A percentile compares a stretch with the other conserved stretches of the same genome.
phyloP scores from a whole-genome alignment of 495 filamentous ascomycete genomes.

The Aspergillus mulundensis region DNA sequence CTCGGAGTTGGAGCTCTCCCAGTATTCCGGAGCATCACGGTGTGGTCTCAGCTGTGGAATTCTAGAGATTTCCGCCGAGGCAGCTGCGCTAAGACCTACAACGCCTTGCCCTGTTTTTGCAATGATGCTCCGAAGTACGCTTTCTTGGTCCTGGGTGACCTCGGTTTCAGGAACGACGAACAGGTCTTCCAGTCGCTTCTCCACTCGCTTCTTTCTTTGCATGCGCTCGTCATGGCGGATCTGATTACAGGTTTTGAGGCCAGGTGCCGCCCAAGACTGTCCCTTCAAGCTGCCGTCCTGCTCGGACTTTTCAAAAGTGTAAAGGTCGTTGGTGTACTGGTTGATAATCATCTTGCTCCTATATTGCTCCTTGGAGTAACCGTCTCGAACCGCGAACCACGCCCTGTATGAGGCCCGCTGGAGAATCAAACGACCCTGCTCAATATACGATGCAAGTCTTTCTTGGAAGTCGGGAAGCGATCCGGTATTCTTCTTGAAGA shows the following conservation, averaged over 20 bases:
- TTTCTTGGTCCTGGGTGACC: not conserved
- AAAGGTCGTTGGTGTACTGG: conserved; percentile 24
- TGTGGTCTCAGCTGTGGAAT: conserved; percentile 2
- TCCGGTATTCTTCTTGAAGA: conserved; percentile 14
- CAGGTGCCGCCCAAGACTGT: conserved; percentile 18
- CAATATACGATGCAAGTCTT: conserved; percentile 15
- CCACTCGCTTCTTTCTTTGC: conserved; percentile 8
- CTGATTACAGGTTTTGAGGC: conserved; percentile 21
- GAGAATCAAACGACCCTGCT: conserved; percentile 26
- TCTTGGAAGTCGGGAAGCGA: conserved; percentile 12
- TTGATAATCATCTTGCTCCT: conserved; percentile 12
- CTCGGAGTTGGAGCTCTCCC: not conserved
- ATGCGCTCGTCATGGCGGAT: conserved; percentile 19
- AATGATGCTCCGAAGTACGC: conserved; percentile 9
- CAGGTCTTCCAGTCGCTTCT: conserved; percentile 17
- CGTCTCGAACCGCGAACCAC: conserved; percentile 27
- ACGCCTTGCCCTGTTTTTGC: conserved; percentile 1
- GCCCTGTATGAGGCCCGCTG: conserved; percentile 27
- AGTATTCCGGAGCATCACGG: not conserved
- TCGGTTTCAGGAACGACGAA: conserved; percentile 15
- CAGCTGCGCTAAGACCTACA: not conserved
- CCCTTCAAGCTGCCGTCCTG: conserved; percentile 17
- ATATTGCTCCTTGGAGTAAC: conserved; percentile 15
- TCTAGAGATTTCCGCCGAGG: not conserved
- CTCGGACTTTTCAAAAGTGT: conserved; percentile 19